Base-by-base conservation (phyloP, 768 basidiomycete species). In the Pilatotrama ljubarskyi region DNA sequence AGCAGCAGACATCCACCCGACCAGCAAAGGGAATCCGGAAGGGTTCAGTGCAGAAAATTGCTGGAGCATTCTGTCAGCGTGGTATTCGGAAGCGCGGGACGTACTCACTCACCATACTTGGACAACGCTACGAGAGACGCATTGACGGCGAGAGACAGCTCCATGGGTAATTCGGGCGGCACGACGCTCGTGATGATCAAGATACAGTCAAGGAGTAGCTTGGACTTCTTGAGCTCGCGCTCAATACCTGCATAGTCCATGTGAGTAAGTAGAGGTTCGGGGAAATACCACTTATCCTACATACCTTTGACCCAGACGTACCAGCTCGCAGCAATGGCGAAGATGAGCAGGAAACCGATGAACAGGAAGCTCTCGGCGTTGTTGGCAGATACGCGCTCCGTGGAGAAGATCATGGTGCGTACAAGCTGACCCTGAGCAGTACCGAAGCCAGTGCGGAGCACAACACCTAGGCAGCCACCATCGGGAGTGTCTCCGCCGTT, bases 11-110 rank as follows among this genome's bases (percentile, higher is more conserved):
- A 66, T 99, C 97, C 2, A 98, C 95, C 20, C 94, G 84, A 5
- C 97, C 97, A 5, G 97, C 97, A 62, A 79, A 91, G 0, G 97
- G 95, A 62, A 98, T 99, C 20, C 97, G 86, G 85, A 99, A 98
- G 0, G 97, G 97, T 69, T 99, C 97, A 17, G 97, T 99, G 72
- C 97, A 98, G 77, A 95, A 99, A 59, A 98, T 99, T 7, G 96
- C 96, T 97, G 32, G 22, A 22, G 8, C 1, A n/a, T 24, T n/a
- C 25, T 26, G 17, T 49, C 36, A n/a, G 47, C 42, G 36, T 22
- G 8, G 15, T 8, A 8, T 36, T n/a, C 5, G 18, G 11, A 2
- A 2, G n/a, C 14, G 32, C n/a, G 8, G 18, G 1, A 13, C 13
- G 3, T 43, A 14, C 10, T 13, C 11, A 78, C 89, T 17, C 64